These are phyloP conservation scores for Przewalskia tangutica DNA, from an alignment of 257 asterid species.

Conservation along the genomic window DNA sequence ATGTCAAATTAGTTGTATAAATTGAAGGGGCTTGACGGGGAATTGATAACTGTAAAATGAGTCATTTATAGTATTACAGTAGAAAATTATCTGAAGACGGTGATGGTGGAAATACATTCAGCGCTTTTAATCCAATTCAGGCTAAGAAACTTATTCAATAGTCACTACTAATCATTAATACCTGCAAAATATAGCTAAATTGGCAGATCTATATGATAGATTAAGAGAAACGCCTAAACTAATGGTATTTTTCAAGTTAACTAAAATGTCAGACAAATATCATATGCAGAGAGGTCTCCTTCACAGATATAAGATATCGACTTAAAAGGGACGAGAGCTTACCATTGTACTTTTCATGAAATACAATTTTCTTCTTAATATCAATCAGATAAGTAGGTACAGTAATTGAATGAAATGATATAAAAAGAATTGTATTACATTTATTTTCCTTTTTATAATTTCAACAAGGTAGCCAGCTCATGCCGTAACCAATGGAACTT, in stretches of 20 bases:
- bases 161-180: not conserved
- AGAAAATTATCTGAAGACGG: not conserved
- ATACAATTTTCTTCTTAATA: not conserved
- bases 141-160: not conserved
- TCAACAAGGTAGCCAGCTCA: not conserved
- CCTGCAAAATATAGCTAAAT: not conserved
- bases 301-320: not conserved
- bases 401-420: not conserved
- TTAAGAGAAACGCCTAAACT: not conserved
- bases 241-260: not conserved
- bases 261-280: not conserved
- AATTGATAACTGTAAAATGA: not conserved
- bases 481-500: too few species aligned
- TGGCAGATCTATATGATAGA: not conserved
- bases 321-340: not conserved
- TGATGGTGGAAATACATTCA: not conserved
- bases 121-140: not conserved
- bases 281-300: not conserved
- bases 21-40: not conserved
- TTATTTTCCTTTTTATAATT: not conserved
- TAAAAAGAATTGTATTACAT: not conserved
- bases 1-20: not conserved
- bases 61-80: fast-evolving
- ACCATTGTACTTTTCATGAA: not conserved
- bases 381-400: not conserved